phyloP scores from a whole-genome alignment of 2,329 filamentous ascomycete species.

The Pleochaeta shiraiana region DNA sequence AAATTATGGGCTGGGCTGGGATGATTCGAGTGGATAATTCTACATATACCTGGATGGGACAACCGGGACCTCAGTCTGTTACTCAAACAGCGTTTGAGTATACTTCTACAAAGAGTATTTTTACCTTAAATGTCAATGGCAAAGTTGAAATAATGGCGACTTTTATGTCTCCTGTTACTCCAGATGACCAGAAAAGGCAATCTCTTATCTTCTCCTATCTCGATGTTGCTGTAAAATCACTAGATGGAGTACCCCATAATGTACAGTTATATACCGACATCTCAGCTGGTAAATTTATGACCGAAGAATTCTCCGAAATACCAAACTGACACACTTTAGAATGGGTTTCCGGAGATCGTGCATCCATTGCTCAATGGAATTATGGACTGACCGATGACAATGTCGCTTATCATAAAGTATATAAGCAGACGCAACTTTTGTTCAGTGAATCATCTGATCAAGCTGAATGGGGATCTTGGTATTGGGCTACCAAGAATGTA shows the following conservation, averaged over 20 bases:
- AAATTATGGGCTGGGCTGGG: slow-evolving; percentile 42
- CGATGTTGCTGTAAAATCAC: slow-evolving; percentile 35
- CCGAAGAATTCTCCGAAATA: no score
- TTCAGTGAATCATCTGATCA: slow-evolving; percentile 49
- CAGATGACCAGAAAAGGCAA: slow-evolving; percentile 41
- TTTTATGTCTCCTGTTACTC: slow-evolving; percentile 49
- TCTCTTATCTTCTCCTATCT: slow-evolving; percentile 52
- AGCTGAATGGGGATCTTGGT: slow-evolving; percentile 63
- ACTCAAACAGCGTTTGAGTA: slow-evolving; percentile 44
- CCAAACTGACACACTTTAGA: slow-evolving; percentile 25
- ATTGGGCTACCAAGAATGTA: slow-evolving; percentile 44
- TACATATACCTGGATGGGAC: slow-evolving; percentile 46
- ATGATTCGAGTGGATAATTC: slow-evolving; percentile 44
- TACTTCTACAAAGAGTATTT: slow-evolving; percentile 50
- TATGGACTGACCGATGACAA: slow-evolving; percentile 25
- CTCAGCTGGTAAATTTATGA: slow-evolving; percentile 33
- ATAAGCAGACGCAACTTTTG: slow-evolving; percentile 34
- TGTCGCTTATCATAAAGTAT: slow-evolving; percentile 42
- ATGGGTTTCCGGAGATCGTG: slow-evolving; percentile 44
- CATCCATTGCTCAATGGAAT: slow-evolving; percentile 37
- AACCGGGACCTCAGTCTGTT: slow-evolving; percentile 25
- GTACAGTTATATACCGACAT: slow-evolving; percentile 56
- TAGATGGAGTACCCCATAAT: slow-evolving; percentile 38
- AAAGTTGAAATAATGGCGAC: slow-evolving; percentile 42
- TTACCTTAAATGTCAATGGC: slow-evolving; percentile 40